Percentiles rank a stretch among this genome's conserved stretches.
phyloP scores from a whole-genome alignment of 2,329 filamentous ascomycete species.

The Fusarium sp. region DNA sequence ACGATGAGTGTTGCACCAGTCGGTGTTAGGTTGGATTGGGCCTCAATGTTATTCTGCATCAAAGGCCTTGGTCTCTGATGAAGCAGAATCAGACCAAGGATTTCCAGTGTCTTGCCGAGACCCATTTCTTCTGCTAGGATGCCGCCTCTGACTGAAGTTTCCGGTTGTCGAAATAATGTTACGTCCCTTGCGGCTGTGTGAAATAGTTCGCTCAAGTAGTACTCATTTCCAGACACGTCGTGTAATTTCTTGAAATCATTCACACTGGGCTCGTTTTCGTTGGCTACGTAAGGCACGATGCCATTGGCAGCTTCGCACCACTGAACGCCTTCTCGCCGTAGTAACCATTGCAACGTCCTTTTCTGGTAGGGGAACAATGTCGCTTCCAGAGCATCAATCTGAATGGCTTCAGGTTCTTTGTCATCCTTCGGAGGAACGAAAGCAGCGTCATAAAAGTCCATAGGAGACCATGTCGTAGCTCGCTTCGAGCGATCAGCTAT shows the following conservation, averaged over 20 bases:
- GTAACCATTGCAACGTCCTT: conserved; percentile 75
- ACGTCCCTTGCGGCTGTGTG: conserved; percentile 66
- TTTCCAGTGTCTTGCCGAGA: conserved; percentile 81
- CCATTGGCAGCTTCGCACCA: conserved; percentile 51
- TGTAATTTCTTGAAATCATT: conserved; percentile 49
- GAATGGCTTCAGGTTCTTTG: conserved; percentile 51
- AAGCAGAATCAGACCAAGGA: conserved; percentile 75
- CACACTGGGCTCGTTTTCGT: conserved; percentile 15
- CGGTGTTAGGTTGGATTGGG: conserved; percentile 55
- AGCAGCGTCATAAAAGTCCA: conserved; percentile 76
- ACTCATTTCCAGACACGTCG: conserved; percentile 52
- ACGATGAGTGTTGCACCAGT: conserved; percentile 71
- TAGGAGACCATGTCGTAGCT: conserved; percentile 55
- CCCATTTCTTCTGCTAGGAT: conserved; percentile 87
- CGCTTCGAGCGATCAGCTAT: not conserved
- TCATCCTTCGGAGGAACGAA: conserved; percentile 66
- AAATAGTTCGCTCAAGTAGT: conserved; percentile 71
- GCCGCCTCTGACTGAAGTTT: conserved; percentile 64
- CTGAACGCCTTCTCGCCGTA: conserved; percentile 71
- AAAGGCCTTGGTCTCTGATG: conserved; percentile 60
- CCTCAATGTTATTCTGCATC: conserved; percentile 40
- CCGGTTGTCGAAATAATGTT: conserved; percentile 54
- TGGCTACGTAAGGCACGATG: conserved; percentile 33
- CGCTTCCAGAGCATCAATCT: conserved; percentile 59
- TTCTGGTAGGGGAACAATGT: conserved; percentile 78